Evolutionary conservation across 805 yeast species (phyloP).

Genomic region (Candida sonorensis): DNA sequence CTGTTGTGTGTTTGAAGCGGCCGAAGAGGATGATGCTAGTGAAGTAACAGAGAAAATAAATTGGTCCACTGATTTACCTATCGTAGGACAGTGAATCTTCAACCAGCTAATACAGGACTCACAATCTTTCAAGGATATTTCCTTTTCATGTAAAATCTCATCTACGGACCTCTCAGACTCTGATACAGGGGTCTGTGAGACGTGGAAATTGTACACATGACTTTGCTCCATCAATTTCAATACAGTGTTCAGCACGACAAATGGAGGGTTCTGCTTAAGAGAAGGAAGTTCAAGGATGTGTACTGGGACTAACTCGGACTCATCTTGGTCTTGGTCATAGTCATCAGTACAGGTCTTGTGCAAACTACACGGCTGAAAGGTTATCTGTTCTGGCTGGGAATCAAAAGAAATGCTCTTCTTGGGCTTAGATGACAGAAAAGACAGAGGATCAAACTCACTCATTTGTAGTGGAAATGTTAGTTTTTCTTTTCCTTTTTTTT

Average conservation of each 20-base stretch:
- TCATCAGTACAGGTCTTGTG: no score
- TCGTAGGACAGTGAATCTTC: constrained; percentile 27
- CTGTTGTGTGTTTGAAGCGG: constrained; percentile 21
- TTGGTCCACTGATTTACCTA: constrained; percentile 10
- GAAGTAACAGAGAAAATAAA: constrained; percentile 2
- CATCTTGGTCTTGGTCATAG: no score
- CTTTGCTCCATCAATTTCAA: constrained; percentile 44
- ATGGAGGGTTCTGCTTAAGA: constrained; percentile 40
- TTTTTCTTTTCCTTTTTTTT: no score
- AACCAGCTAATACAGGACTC: constrained; percentile 40
- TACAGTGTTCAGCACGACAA: constrained; percentile 34
- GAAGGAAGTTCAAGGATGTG: constrained; percentile 57
- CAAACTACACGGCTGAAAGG: no score
- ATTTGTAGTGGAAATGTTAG: not conserved
- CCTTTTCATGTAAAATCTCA: constrained; percentile 27
- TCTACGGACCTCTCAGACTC: constrained; percentile 8
- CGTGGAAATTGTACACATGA: constrained; percentile 43
- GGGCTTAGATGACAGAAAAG: constrained; percentile 11
- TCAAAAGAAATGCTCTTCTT: no score
- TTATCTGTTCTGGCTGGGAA: no score
- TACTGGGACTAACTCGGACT: constrained; percentile 28
- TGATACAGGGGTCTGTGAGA: not conserved
- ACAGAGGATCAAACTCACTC: constrained; percentile 16
- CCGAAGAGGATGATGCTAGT: constrained; percentile 1
- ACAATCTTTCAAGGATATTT: constrained; percentile 23